Evolutionary conservation across 352 stramenopile genomes (phyloP).

Genomic region (Pythium rhizo-oryzae): DNA sequence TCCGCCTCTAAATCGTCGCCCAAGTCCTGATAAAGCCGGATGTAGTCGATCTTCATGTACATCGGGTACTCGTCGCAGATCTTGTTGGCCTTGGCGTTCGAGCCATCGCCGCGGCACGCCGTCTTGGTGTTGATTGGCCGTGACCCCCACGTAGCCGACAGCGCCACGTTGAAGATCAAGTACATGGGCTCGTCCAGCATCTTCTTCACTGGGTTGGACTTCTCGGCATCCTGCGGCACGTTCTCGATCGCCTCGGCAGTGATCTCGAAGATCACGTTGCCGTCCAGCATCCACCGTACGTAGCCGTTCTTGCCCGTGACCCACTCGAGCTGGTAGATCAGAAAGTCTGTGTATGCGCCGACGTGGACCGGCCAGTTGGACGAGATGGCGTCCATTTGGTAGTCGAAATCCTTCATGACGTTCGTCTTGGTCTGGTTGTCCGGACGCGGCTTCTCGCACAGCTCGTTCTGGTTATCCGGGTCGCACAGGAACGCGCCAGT

Average conservation of each 20-base stretch:
- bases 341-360: slow-evolving; percentile 50
- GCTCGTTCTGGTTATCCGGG: slow-evolving; percentile 29
- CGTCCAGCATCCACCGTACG: slow-evolving; percentile 64
- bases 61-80: slow-evolving; percentile 78
- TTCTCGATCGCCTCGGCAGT: slow-evolving; percentile 47
- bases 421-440: slow-evolving; percentile 37
- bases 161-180: slow-evolving; percentile 92
- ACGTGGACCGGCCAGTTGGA: slow-evolving; percentile 63
- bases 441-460: slow-evolving; percentile 43
- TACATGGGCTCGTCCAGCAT: slow-evolving; percentile 91
- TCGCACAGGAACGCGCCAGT: slow-evolving; percentile 35
- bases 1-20: too few species aligned
- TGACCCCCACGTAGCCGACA: slow-evolving; percentile 85
- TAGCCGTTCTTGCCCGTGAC: slow-evolving; percentile 59
- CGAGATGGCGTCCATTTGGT: slow-evolving; percentile 75
- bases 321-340: slow-evolving; percentile 75
- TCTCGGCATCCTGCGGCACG: slow-evolving; percentile 44
- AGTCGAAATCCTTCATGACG: slow-evolving; percentile 58
- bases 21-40: slow-evolving; percentile 48
- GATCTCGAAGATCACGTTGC: slow-evolving; percentile 55
- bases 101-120: slow-evolving; percentile 53
- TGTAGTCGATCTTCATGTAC: slow-evolving; percentile 47
- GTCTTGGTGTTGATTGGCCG: slow-evolving; percentile 44
- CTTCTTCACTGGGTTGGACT: slow-evolving; percentile 50
- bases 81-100: slow-evolving; percentile 33